These are phyloP conservation scores for Plantago lanceolata DNA, from an alignment of 305 asterid species.

Conservation along the genomic window DNA sequence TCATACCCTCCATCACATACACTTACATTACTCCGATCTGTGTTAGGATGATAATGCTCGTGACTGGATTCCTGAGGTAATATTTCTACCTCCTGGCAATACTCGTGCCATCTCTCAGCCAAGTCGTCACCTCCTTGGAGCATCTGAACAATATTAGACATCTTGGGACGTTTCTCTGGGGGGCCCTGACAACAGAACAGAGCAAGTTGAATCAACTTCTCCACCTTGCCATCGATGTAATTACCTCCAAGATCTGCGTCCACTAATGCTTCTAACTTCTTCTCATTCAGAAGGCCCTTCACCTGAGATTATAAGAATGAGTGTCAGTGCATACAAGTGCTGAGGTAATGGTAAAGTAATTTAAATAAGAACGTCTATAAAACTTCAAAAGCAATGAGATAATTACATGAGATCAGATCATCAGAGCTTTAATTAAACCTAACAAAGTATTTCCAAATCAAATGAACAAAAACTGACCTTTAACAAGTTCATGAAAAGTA, in stretches of 20 bases:
- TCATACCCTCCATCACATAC: constrained; percentile 26
- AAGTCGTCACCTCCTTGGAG: constrained; percentile 66
- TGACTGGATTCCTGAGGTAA: constrained; percentile 61
- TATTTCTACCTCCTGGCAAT: constrained; percentile 88
- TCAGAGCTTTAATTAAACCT: constrained; percentile 18
- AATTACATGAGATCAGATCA: too few species aligned
- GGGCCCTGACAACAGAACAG: constrained; percentile 73
- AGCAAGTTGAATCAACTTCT: constrained; percentile 69
- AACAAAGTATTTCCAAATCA: neutral
- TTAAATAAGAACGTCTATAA: constrained; percentile 74
- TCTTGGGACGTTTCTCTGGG: constrained; percentile 68
- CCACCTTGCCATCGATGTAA: constrained; percentile 66
- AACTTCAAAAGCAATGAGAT: constrained; percentile 49
- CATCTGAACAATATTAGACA: constrained; percentile 90
- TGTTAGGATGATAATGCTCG: constrained; percentile 49
- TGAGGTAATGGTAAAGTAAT: constrained; percentile 50
- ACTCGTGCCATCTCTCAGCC: constrained; percentile 78
- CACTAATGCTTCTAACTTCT: constrained; percentile 65
- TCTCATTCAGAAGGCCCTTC: constrained; percentile 64
- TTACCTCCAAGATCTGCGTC: constrained; percentile 61
- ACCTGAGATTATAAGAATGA: constrained; percentile 46
- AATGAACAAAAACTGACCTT: too few species aligned
- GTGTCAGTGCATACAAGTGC: neutral
- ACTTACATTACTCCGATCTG: constrained; percentile 21
- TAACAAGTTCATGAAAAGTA: too few species aligned